Percentiles rank a stretch among this genome's conserved stretches.
These are phyloP conservation scores for Geranium brycei DNA, from an alignment of 345 rosid species.

Conservation along the genomic window DNA sequence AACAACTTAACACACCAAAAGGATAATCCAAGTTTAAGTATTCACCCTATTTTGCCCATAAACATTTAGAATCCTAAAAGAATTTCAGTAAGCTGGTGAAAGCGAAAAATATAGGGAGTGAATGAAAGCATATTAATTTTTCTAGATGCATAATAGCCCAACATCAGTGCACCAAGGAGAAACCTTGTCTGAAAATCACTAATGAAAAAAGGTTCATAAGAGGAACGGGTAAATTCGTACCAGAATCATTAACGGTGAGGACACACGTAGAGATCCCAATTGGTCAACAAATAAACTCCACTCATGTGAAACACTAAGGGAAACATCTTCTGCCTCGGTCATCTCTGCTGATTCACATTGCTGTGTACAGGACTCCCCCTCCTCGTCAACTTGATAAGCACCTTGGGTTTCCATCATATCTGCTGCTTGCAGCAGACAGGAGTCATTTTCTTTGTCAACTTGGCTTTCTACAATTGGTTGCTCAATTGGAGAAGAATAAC, in stretches of 20 bases:
- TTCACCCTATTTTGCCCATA: no score
- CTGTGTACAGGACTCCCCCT: conserved; percentile 10
- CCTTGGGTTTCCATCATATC: neutral
- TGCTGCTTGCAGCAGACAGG: neutral
- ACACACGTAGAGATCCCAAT: conserved; percentile 60
- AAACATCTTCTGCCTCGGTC: conserved; percentile 13
- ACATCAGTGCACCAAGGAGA: neutral
- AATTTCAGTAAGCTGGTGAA: neutral
- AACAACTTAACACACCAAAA: neutral
- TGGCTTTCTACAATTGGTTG: conserved; percentile 4
- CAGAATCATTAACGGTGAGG: conserved; percentile 77
- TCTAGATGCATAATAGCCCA: neutral
- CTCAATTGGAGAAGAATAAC: conserved; percentile 14
- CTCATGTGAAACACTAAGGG: conserved; percentile 38
- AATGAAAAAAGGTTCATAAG: neutral
- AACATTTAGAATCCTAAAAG: neutral
- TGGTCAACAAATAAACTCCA: conserved; percentile 89
- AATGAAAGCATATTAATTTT: neutral
- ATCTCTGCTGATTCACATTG: conserved; percentile 19
- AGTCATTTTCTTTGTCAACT: conserved; percentile 13
- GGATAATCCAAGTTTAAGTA: no score
- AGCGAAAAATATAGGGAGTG: neutral
- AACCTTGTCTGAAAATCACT: neutral
- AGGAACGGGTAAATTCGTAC: conserved; percentile 22
- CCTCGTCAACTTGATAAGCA: conserved; percentile 9